phyloP scores from a whole-genome alignment of 2,329 filamentous ascomycete species.

The Colletotrichum sp. region DNA sequence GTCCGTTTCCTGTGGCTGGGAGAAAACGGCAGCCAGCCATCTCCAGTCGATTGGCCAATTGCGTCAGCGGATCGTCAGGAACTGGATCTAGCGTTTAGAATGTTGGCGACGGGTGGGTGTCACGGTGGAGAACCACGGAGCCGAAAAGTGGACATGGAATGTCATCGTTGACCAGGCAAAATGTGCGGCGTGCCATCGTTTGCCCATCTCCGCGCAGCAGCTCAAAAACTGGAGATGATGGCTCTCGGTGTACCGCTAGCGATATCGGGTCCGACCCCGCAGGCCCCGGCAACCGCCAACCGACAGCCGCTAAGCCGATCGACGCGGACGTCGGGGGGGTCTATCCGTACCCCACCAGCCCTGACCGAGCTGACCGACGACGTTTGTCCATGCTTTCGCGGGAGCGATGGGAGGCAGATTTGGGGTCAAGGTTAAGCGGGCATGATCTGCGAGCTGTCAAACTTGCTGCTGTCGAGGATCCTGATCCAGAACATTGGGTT shows the following conservation, averaged over 20 bases:
- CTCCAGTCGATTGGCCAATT: conserved; percentile 3
- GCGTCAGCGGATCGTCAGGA: conserved; percentile 14
- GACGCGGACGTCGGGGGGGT: conserved; percentile 10
- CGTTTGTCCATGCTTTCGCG: not conserved
- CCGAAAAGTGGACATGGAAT: conserved; percentile 11
- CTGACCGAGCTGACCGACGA: conserved; percentile 15
- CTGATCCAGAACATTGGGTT: not conserved
- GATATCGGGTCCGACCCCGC: conserved; percentile 18
- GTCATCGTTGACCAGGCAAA: conserved; percentile 14
- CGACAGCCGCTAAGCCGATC: conserved; percentile 19
- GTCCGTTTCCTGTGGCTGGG: not conserved
- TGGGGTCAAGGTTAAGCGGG: not conserved
- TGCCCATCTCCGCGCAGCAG: not conserved
- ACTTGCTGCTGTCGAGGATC: not conserved
- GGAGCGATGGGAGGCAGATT: not conserved
- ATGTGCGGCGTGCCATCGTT: not conserved
- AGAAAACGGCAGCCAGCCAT: not conserved
- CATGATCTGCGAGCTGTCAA: not conserved
- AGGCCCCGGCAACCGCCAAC: conserved; percentile 3
- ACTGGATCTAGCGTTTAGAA: conserved; percentile 1
- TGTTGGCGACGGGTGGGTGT: not conserved
- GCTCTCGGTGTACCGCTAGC: conserved; percentile 15
- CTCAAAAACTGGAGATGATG: conserved; percentile 7
- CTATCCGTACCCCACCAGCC: not conserved
- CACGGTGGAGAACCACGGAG: not conserved